Conservation (phyloP, 371 early-diverging fungal genomes). For the Apophysomyces elegans region DNA sequence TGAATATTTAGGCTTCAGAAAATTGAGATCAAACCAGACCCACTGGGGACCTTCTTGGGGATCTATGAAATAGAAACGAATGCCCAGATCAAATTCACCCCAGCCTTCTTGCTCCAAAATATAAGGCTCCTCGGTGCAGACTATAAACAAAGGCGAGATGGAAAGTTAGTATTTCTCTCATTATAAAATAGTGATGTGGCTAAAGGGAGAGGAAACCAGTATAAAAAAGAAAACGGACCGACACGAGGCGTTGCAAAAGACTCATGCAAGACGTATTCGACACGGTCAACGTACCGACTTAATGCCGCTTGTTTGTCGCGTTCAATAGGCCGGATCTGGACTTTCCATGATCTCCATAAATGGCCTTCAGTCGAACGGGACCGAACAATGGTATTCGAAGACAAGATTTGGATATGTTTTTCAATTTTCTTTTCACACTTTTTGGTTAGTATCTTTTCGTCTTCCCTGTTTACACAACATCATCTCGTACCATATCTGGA, state of each 20-base stretch:
- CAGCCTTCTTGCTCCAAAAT: conserved; percentile 68
- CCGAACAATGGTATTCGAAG: background rate
- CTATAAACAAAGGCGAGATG: conserved; percentile 33
- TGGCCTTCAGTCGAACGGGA: background rate
- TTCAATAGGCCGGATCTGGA: background rate
- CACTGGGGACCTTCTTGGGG: conserved; percentile 48
- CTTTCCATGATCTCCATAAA: conserved; percentile 8
- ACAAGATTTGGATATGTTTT: conserved; percentile 8
- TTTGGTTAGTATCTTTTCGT: too few relatives aligned
- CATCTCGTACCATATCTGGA: conserved; percentile 4
- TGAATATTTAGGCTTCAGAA: conserved; percentile 55
- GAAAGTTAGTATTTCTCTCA: background rate
- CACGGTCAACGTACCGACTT: conserved; percentile 47
- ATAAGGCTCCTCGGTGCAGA: conserved; percentile 62
- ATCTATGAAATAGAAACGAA: conserved; percentile 60
- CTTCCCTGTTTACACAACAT: too few relatives aligned
- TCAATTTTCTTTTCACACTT: background rate
- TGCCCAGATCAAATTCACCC: conserved; percentile 76
- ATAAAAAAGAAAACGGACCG: background rate
- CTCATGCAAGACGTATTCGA: conserved; percentile 72
- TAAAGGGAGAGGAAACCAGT: background rate
- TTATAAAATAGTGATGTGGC: background rate
- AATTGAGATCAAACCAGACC: conserved; percentile 69
- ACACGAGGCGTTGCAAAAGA: conserved; percentile 56
- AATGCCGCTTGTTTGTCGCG: conserved; percentile 8